Evolutionary conservation across 2,329 filamentous ascomycete species (phyloP).

Genomic region (Ophiostoma sp.): DNA sequence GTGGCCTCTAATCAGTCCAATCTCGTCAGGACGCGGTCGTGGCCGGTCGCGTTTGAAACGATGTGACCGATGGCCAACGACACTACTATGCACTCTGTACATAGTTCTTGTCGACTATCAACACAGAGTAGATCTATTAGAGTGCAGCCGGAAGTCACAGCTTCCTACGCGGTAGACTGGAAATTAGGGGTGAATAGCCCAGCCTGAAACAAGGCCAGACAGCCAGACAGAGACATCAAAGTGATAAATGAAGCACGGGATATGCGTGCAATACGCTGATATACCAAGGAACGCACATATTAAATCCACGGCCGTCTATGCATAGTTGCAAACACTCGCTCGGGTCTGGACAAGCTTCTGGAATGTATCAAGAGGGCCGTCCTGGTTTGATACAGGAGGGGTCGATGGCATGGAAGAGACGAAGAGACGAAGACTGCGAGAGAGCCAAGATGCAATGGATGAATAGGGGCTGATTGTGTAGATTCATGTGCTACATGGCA

Average conservation of each 20-base stretch:
- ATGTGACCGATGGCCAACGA: background rate
- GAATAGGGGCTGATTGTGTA: background rate
- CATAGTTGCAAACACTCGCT: background rate
- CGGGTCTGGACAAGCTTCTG: constrained; percentile 8
- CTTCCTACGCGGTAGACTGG: constrained; percentile 14
- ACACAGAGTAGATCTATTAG: background rate
- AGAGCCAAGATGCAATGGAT: background rate
- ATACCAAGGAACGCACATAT: background rate
- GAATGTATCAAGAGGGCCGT: constrained; percentile 1
- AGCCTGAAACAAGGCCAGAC: constrained; percentile 21
- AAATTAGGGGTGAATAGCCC: constrained; percentile 18
- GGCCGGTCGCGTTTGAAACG: background rate
- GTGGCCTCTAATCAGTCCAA: background rate
- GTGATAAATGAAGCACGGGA: background rate
- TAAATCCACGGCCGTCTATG: constrained; percentile 11
- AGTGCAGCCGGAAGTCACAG: background rate
- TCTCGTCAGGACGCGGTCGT: background rate
- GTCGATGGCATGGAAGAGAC: background rate
- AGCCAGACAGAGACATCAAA: constrained; percentile 7
- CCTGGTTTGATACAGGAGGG: background rate
- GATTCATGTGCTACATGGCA: background rate
- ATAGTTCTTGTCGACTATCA: too few relatives aligned
- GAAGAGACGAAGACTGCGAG: background rate
- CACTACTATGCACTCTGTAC: too few relatives aligned
- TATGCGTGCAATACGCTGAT: background rate